A percentile compares a stretch with the other conserved stretches of the same genome.
These are phyloP conservation scores for Hyaloscypha hepaticicola DNA, from an alignment of 495 filamentous ascomycete genomes.

Conservation along the genomic window DNA sequence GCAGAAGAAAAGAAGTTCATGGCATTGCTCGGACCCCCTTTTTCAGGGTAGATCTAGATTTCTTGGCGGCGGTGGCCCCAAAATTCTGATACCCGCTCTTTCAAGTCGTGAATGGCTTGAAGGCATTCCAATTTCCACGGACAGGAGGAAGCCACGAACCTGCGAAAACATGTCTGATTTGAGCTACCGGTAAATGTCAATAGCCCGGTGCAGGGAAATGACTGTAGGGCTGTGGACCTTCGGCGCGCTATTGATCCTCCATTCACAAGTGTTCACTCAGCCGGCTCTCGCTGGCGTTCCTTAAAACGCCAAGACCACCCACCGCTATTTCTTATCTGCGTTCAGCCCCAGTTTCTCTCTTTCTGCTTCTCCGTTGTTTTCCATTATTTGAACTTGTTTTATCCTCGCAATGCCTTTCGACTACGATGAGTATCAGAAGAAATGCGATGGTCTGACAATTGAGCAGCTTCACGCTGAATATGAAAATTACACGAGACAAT, in stretches of 20 bases:
- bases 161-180: background rate
- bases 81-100: too few species aligned
- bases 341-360: background rate
- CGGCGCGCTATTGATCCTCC: background rate
- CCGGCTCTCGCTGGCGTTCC: background rate
- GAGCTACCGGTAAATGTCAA: background rate
- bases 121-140: too few species aligned
- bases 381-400: background rate
- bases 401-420: constrained; percentile 33
- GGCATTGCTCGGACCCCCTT: background rate
- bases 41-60: background rate
- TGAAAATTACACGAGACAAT: constrained; percentile 36
- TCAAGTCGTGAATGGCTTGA: too few species aligned
- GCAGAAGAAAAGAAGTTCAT: background rate
- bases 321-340: background rate
- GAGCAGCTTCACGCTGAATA: constrained; percentile 36
- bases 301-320: background rate
- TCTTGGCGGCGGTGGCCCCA: background rate
- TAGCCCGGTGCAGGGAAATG: background rate
- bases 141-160: background rate
- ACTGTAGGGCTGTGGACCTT: background rate
- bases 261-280: background rate
- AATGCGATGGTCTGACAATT: constrained; percentile 28
- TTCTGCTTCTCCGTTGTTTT: background rate
- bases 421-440: constrained; percentile 33